Evolutionary conservation across 1,284 basidiomycete genomes (phyloP).

Genomic region (Grifola frondosa): DNA sequence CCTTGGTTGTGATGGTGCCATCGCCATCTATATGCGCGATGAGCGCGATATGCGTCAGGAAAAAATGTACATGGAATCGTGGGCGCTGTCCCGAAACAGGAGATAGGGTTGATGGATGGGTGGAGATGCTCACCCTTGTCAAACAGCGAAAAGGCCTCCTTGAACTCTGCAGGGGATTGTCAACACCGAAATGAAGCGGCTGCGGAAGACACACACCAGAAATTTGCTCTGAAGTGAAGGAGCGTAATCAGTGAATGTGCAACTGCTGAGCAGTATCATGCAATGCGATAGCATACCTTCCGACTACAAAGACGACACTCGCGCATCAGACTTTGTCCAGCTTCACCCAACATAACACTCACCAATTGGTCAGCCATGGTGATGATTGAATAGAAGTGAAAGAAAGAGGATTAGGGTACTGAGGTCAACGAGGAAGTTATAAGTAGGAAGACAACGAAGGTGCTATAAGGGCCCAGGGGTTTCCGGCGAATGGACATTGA

Average conservation of each 20-base stretch:
- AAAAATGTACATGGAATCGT: slow-evolving; percentile 3
- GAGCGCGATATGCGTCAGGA: slow-evolving; percentile 27
- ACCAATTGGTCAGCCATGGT: slow-evolving; percentile 72
- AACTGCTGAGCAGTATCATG: slow-evolving; percentile 12
- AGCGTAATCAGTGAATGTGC: slow-evolving; percentile 17
- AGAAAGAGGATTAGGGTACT: slow-evolving; percentile 12
- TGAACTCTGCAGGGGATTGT: slow-evolving; percentile 53
- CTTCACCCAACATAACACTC: slow-evolving; percentile 29
- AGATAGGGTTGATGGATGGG: slow-evolving; percentile 5
- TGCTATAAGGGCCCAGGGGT: slow-evolving; percentile 8
- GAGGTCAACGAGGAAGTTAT: slow-evolving; percentile 14
- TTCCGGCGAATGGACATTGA: slow-evolving; percentile 6
- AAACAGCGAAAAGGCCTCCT: slow-evolving; percentile 93
- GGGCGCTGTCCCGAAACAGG: slow-evolving; percentile 7
- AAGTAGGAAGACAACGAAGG: slow-evolving; percentile 20
- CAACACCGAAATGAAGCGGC: slow-evolving; percentile 4
- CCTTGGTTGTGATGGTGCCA: slow-evolving; percentile 94
- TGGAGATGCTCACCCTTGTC: slow-evolving; percentile 68
- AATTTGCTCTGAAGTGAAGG: slow-evolving; percentile 53
- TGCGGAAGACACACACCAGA: slow-evolving; percentile 47
- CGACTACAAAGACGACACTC: slow-evolving; percentile 42
- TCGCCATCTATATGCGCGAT: slow-evolving; percentile 71
- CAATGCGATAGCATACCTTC: slow-evolving; percentile 50
- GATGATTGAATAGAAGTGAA: slow-evolving; percentile 9
- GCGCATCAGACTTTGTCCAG: not conserved